A percentile compares a stretch with the other conserved stretches of the same genome.
Conservation (phyloP, 116 monocot species). For the Phalaenopsis hybrid region DNA sequence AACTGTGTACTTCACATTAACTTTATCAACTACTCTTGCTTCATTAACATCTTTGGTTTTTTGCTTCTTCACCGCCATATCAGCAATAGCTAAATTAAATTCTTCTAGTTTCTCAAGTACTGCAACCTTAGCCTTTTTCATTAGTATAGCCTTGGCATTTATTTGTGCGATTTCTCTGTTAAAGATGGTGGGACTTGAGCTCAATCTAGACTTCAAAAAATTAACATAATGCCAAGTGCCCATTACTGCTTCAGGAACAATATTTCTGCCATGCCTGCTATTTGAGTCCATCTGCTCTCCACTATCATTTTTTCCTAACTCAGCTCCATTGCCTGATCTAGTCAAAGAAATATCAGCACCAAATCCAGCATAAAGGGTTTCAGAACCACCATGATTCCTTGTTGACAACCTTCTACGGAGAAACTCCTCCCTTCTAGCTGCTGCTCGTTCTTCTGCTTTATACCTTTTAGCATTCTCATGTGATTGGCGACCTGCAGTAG, state of each 20-base stretch:
- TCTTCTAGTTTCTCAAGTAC: slow-evolving; percentile 30
- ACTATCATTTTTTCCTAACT: neutral
- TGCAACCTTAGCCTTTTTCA: slow-evolving; percentile 31
- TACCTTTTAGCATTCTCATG: slow-evolving; percentile 46
- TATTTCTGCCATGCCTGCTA: neutral
- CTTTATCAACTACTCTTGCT: neutral
- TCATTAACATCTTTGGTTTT: slow-evolving; percentile 22
- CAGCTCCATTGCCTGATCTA: slow-evolving; percentile 11
- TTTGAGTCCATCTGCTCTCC: neutral
- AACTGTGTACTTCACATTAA: too few species aligned
- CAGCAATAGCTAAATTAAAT: slow-evolving; percentile 15
- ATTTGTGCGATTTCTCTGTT: slow-evolving; percentile 16
- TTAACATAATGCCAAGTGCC: too few species aligned
- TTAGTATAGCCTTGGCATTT: slow-evolving; percentile 24
- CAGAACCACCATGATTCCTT: too few species aligned
- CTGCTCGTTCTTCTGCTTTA: slow-evolving; percentile 35
- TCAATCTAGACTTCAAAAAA: too few species aligned
- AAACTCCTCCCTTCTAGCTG: slow-evolving; percentile 32
- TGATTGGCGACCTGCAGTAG: slow-evolving; percentile 40
- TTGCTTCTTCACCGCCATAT: slow-evolving; percentile 22
- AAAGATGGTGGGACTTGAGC: too few species aligned
- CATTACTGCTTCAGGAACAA: neutral
- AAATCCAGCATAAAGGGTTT: too few species aligned
- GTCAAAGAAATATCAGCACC: too few species aligned
- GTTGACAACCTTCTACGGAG: slow-evolving; percentile 4